Evolutionary conservation across 352 stramenopile species (phyloP), one percentile per base, ranked within the genome.

Genomic region (Pythium rishiriense): DNA sequence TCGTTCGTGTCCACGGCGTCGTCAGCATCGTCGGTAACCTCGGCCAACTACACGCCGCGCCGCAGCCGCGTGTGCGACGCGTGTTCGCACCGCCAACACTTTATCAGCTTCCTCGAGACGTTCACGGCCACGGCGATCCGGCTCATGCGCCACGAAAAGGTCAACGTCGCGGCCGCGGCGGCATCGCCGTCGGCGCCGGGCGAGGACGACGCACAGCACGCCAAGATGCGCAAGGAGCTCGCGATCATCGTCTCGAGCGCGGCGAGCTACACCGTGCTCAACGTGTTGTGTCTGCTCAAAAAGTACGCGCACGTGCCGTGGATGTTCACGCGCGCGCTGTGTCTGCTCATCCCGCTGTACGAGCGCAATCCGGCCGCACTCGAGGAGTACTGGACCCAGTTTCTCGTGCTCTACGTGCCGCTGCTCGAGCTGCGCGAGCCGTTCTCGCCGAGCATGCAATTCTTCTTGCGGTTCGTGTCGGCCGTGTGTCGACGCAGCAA

Each of bases 341-440:
- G 68, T 19, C 31, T 79, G 46, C 64, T 79, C 39, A 74, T 79
- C 50, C 64, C 62, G 42, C 46, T 79, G 22, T 74, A 71, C 17
- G 72, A 79, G 35, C 64, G 39, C 8, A 61, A 76, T 50, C 17
- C 52, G 14, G 28, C 41, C 1, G 45, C 31, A 17, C 22, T 64
- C 0, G 68, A 76, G 6, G 58, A 68, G 61, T 79, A 71, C 54
- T 79, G 72, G 72, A 59, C 63, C 14, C 72, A 79, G 60, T 74
- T 74, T 41, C 52, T 79, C 47, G 37, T 55, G 0, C 26, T 79
- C 14, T 70, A 70, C 26, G 65, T 70, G 22, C 68, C 64, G 21
- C 55, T 79, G 15, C 37, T 79, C 17, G 29, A 52, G 25, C 49
- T 57, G 0, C 43, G 66, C 1, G 62, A 74, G 56, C 68, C 67